A percentile compares a stretch with the other conserved stretches of the same genome.
These are phyloP conservation scores for Berkeleyomyces basicola DNA, from an alignment of 2,329 filamentous ascomycete species.

Conservation along the genomic window DNA sequence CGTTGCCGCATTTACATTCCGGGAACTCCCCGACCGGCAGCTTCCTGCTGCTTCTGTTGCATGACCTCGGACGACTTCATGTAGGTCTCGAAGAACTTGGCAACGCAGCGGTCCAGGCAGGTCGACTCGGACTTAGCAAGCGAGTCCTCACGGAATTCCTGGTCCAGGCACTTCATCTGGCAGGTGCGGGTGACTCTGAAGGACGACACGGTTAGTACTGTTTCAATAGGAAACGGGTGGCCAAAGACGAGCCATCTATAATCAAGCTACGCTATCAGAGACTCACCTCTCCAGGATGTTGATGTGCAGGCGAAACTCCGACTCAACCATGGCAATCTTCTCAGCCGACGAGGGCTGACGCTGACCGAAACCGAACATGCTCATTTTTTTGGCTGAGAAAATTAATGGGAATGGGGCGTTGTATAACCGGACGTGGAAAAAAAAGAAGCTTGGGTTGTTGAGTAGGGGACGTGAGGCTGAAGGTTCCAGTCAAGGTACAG, in stretches of 20 bases:
- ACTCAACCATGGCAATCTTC: constrained; percentile 92
- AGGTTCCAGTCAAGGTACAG: constrained; percentile 4
- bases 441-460: not conserved
- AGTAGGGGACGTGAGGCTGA: constrained; percentile 5
- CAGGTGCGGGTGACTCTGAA: constrained; percentile 70
- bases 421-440: constrained; percentile 10
- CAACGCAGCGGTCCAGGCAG: constrained; percentile 90
- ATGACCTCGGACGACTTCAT: constrained; percentile 96
- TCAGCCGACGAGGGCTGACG: constrained; percentile 86
- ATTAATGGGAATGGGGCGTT: not conserved
- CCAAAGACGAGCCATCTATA: not conserved
- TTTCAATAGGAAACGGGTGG: not conserved
- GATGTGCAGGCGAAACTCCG: constrained; percentile 92
- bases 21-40: constrained; percentile 9
- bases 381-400: constrained; percentile 21
- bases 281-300: constrained; percentile 94
- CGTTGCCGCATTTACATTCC: constrained; percentile 9
- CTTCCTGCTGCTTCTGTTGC: constrained; percentile 65
- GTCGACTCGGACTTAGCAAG: constrained; percentile 98
- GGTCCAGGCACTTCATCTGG: constrained; percentile 83
- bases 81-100: constrained; percentile 98
- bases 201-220: not conserved
- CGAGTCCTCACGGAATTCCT: constrained; percentile 84
- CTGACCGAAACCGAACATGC: constrained; percentile 33
- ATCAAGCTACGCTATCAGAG: not conserved